phyloP scores from a whole-genome alignment of 345 rosid genomes.

The Bretschneidera sinensis region DNA sequence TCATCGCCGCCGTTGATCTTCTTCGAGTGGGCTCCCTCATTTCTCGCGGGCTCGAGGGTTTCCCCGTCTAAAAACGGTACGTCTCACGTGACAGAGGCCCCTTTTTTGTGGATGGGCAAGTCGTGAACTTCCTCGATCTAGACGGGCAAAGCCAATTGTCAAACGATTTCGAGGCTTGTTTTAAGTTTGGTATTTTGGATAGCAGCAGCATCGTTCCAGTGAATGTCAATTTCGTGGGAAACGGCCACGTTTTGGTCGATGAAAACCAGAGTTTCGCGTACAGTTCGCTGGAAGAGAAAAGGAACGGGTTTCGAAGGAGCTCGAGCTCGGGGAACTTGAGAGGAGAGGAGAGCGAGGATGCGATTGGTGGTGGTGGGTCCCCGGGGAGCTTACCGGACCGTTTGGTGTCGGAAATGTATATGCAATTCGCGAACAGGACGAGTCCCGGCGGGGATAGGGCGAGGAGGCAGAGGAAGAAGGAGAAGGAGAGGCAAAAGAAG shows the following conservation, averaged over 20 bases:
- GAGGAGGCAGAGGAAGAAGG: constrained; percentile 80
- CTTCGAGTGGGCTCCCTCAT: constrained; percentile 88
- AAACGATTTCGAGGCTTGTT: constrained; percentile 19
- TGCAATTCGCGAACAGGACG: constrained; percentile 69
- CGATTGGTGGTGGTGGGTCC: constrained; percentile 16
- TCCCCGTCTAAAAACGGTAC: constrained; percentile 41
- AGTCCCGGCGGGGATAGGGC: constrained; percentile 57
- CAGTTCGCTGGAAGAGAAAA: constrained; percentile 10
- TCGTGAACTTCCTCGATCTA: constrained; percentile 48
- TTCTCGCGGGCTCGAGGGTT: constrained; percentile 60
- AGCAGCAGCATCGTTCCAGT: constrained; percentile 52
- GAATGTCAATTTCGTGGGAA: constrained; percentile 68
- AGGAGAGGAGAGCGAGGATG: constrained; percentile 42
- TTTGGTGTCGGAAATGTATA: constrained; percentile 59
- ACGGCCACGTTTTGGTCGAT: constrained; percentile 60
- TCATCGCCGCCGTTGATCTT: constrained; percentile 53
- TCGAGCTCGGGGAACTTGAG: constrained; percentile 33
- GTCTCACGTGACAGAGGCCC: constrained; percentile 42
- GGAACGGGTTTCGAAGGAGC: constrained; percentile 26
- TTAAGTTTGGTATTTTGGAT: constrained; percentile 21
- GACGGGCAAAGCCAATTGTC: constrained; percentile 29
- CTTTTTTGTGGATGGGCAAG: constrained; percentile 58
- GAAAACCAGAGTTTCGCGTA: constrained; percentile 34
- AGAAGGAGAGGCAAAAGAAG: constrained; percentile 64
- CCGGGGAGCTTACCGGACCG: constrained; percentile 54